phyloP scores from a whole-genome alignment of 2,329 filamentous ascomycete genomes.

The Penicillium psychrosexuale region DNA sequence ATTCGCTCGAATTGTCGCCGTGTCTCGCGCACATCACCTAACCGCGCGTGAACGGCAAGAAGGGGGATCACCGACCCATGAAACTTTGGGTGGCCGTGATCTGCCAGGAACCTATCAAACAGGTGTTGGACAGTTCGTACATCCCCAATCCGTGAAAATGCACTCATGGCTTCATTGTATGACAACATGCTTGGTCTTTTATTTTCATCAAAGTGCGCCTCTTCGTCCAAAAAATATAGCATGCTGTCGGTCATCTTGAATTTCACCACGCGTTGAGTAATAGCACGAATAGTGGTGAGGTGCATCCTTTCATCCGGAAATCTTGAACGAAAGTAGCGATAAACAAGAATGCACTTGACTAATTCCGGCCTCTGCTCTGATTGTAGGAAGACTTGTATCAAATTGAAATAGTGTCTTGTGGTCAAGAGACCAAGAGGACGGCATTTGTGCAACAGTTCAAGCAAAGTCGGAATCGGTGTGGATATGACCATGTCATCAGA shows the following conservation, averaged over 20 bases:
- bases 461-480: slow-evolving; percentile 1
- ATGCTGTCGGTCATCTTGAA: slow-evolving; percentile 38
- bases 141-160: slow-evolving; percentile 49
- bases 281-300: slow-evolving; percentile 19
- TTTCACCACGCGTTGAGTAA: slow-evolving; percentile 26
- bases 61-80: slow-evolving; percentile 50
- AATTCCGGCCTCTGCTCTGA: slow-evolving; percentile 28
- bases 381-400: slow-evolving; percentile 19
- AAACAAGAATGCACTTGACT: slow-evolving; percentile 37
- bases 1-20: slow-evolving; percentile 63
- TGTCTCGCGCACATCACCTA: slow-evolving; percentile 61
- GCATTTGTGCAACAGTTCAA: slow-evolving; percentile 30
- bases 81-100: slow-evolving; percentile 36
- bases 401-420: slow-evolving; percentile 26
- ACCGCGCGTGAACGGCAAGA: slow-evolving; percentile 67
- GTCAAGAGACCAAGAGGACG: slow-evolving; percentile 24
- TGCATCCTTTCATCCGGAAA: slow-evolving; percentile 24
- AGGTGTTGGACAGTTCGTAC: slow-evolving; percentile 43
- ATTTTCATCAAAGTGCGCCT: slow-evolving; percentile 28
- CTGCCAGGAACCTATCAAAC: slow-evolving; percentile 43
- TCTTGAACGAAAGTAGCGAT: slow-evolving; percentile 41
- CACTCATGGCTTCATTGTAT: slow-evolving; percentile 39
- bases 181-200: slow-evolving; percentile 28
- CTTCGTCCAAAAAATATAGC: slow-evolving; percentile 43
- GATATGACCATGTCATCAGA: neutral